Conservation (phyloP, 148 eudicot species). For the Fagopyrum homotropicum region DNA sequence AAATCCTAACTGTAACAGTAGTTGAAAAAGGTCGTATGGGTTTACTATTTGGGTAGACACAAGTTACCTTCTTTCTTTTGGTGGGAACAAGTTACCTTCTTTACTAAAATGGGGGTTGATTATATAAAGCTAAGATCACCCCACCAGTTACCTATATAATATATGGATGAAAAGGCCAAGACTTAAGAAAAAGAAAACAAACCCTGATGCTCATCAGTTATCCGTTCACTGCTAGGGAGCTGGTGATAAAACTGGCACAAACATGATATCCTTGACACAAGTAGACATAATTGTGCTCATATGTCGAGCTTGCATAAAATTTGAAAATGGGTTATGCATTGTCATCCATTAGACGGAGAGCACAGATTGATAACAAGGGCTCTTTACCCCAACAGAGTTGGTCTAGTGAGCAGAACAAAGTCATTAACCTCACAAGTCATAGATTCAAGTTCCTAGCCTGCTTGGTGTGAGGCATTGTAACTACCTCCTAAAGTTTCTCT, state of each 20-base stretch:
- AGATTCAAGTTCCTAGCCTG: too few species aligned
- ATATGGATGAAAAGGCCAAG: too few species aligned
- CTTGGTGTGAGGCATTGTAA: too few species aligned
- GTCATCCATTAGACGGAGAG: not conserved
- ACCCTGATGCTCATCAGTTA: too few species aligned
- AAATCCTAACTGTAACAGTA: not conserved
- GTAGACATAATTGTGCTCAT: not conserved
- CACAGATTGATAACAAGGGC: not conserved
- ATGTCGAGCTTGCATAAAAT: not conserved
- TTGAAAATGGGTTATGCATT: not conserved
- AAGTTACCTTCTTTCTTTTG: not conserved
- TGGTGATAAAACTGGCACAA: too few species aligned
- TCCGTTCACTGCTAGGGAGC: not conserved
- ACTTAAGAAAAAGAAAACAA: too few species aligned
- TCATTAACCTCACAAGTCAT: too few species aligned
- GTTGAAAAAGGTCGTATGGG: not conserved
- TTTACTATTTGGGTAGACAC: not conserved
- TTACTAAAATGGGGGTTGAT: not conserved
- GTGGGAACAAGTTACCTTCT: not conserved
- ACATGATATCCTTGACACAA: not conserved
- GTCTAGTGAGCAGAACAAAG: too few species aligned
- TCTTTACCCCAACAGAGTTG: not conserved
- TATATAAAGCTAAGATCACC: not conserved
- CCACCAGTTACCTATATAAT: not conserved
- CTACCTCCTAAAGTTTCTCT: too few species aligned